Evolutionary conservation across 495 filamentous ascomycete genomes (phyloP).

Genomic region (Cercophora sp.): DNA sequence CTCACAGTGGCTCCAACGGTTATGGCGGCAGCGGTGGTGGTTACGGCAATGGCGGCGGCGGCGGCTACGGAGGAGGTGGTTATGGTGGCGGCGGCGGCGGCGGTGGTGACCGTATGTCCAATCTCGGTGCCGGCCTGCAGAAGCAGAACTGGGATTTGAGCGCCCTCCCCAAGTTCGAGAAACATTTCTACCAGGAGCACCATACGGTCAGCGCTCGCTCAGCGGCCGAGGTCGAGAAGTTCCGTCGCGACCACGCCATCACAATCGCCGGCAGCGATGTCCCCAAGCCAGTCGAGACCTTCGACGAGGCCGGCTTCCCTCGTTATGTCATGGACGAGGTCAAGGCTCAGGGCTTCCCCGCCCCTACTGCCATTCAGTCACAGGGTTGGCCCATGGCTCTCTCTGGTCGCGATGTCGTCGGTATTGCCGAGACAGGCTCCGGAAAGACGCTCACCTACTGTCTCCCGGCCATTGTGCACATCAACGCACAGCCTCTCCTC

Average conservation of each 20-base stretch:
- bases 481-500: conserved; percentile 96
- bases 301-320: conserved; percentile 96
- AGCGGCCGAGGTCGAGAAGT: conserved; percentile 75
- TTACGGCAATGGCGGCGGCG: conserved; percentile 36
- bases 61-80: conserved; percentile 40
- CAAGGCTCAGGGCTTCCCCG: conserved; percentile 91
- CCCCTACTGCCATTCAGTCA: conserved; percentile 92
- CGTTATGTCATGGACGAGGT: conserved; percentile 96
- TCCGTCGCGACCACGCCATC: conserved; percentile 77
- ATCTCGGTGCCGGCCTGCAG: conserved; percentile 80
- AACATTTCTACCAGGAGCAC: conserved; percentile 97
- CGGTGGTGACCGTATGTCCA: conserved; percentile 89
- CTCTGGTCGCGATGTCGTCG: conserved; percentile 95
- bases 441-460: conserved; percentile 99
- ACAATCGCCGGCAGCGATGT: conserved; percentile 71
- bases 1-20: conserved; percentile 29
- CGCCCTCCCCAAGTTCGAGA: conserved; percentile 92
- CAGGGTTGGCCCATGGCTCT: conserved; percentile 99
- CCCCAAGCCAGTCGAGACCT: conserved; percentile 89
- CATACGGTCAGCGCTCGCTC: conserved; percentile 70
- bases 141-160: conserved; percentile 79
- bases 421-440: conserved; percentile 98
- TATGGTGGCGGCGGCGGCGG: conserved; percentile 54
- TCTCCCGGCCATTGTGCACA: conserved; percentile 97
- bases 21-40: conserved; percentile 25